Evolutionary conservation across 192 early-diverging fungal species (phyloP).

Genomic region (Backusella morwellensis): DNA sequence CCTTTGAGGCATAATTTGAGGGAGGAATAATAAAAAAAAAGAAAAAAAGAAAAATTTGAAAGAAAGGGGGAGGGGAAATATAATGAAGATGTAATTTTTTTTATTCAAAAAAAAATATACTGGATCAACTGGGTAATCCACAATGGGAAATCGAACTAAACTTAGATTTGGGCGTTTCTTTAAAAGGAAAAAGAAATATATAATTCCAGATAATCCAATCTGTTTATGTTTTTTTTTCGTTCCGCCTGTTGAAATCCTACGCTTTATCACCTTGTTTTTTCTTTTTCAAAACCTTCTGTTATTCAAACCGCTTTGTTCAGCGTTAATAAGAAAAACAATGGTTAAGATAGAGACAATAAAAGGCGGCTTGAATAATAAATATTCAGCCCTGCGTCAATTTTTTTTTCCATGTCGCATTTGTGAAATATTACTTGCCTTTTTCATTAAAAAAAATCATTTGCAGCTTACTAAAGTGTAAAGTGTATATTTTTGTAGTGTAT

Average conservation of each 20-base stretch:
- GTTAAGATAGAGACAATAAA: background rate
- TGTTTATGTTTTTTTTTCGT: background rate
- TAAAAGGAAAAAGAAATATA: background rate
- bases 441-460: background rate
- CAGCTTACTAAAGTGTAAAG: background rate
- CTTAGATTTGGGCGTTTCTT: conserved; percentile 1
- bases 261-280: background rate
- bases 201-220: background rate
- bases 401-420: background rate
- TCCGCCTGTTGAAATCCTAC: background rate
- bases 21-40: background rate
- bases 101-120: background rate
- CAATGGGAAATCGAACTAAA: conserved; percentile 2
- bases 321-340: background rate
- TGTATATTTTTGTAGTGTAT: background rate
- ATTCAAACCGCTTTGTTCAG: background rate
- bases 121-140: background rate
- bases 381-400: background rate
- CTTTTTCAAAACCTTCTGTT: background rate
- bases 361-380: background rate
- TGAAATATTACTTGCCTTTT: background rate
- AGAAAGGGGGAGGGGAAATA: background rate
- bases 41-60: background rate
- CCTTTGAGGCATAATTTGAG: background rate
- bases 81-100: background rate